phyloP scores from a whole-genome alignment of 176 grass and related monocot genomes.

The Olyra latifolia region DNA sequence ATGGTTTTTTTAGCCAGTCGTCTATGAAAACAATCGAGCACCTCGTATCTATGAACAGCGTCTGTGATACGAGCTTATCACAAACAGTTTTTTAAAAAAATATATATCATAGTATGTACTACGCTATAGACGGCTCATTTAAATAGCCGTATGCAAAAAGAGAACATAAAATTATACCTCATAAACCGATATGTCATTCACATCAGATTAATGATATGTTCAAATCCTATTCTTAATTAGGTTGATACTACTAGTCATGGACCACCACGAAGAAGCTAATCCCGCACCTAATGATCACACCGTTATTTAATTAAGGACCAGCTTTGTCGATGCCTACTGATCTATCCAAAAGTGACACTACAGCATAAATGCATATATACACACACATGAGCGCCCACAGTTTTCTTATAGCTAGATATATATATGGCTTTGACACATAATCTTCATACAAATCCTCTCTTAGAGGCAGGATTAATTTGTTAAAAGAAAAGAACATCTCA shows the following conservation, averaged over 20 bases:
- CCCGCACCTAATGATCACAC: conserved; percentile 16
- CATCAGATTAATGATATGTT: conserved; percentile 9
- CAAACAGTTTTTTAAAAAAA: too few relatives aligned
- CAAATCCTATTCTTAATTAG: conserved; percentile 22
- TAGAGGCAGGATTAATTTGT: not conserved
- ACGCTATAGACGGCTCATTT: too few relatives aligned
- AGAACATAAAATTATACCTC: not conserved
- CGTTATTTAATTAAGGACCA: conserved; percentile 36
- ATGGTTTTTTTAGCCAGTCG: too few relatives aligned
- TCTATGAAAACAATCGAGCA: too few relatives aligned
- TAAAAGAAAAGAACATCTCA: not conserved
- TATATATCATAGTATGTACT: too few relatives aligned
- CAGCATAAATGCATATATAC: too few relatives aligned
- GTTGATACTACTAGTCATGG: conserved; percentile 15
- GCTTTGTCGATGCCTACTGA: not conserved
- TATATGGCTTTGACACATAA: not conserved
- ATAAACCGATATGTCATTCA: not conserved
- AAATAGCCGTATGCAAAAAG: not conserved
- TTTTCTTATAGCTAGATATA: not conserved
- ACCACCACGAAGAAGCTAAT: conserved; percentile 22
- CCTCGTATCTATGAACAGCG: too few relatives aligned
- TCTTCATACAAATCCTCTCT: not conserved
- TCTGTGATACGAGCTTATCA: too few relatives aligned
- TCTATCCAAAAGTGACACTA: not conserved
- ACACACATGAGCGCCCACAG: conserved; percentile 2